Evolutionary conservation across 345 rosid species (phyloP), one percentile per base, ranked within the genome.

Genomic region (Capsella bursapastoris): DNA sequence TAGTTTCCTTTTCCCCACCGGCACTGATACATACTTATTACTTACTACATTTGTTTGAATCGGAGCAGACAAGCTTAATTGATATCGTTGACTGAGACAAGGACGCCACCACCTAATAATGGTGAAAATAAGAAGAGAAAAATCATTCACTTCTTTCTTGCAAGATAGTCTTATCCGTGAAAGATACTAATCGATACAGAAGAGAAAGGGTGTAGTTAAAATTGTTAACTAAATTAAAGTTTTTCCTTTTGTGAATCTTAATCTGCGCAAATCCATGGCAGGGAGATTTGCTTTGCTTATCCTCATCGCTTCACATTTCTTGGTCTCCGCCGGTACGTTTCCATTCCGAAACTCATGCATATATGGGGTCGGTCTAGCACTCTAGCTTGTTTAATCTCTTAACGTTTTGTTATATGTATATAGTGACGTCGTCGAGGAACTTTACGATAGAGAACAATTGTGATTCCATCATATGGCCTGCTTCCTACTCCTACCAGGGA

Each of bases 391-490:
- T 72, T 43, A 8, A 10, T 58, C 51, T 40, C 11, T 14, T 49
- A 48, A 68, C 12, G 1, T 73, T 50, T 38, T 25, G 1, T 27
- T 16, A 60, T 35, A 27, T 45, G 22, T 8, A 27, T 45, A 29
- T 6, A 66, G 73, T 61, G 16, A 18, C 18, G 27, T 75, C 78
- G 0, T 14, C 34, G 22, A 68, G 57, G 40, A 78, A 72, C 13
- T 75, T 88, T 62, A 88, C 82, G 0, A 22, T 86, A 53, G 74
- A n/a, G 22, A 85, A 88, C 82, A 84, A 82, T 5, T 89, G 90
- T 74, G 73, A 84, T 0, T 70, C 34, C 81, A 76, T 83, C 1
- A 70, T 90, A 32, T 90, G 92, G 90, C 88, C 92, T 12, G 90
- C 72, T n/a, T 79, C 37, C 35, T 79, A 9, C 71, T 78, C 11